Conservation (phyloP, 2,329 filamentous ascomycete species). For the Stagonosporopsis vannaccii region DNA sequence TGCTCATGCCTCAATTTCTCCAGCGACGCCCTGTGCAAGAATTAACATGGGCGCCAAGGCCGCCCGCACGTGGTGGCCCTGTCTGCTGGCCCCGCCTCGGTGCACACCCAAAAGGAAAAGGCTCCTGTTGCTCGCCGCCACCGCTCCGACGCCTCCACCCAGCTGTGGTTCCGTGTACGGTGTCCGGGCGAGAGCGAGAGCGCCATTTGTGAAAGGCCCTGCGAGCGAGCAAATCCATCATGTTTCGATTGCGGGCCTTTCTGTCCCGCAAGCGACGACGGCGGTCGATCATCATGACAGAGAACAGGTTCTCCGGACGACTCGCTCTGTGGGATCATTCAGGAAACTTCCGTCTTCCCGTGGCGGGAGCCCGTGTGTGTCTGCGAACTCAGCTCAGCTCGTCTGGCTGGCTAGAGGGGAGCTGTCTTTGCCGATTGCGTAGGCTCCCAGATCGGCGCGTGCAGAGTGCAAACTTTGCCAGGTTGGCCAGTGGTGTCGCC, state of each 20-base stretch:
- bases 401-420: not conserved
- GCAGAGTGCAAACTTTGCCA: slow-evolving; percentile 27
- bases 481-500: not conserved
- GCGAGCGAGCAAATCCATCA: slow-evolving; percentile 3
- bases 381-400: slow-evolving; percentile 8
- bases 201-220: slow-evolving; percentile 5
- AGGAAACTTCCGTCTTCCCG: slow-evolving; percentile 16
- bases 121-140: slow-evolving; percentile 12
- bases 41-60: slow-evolving; percentile 10
- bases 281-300: slow-evolving; percentile 23
- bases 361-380: slow-evolving; percentile 22
- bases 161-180: not conserved
- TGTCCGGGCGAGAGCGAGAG: slow-evolving; percentile 13
- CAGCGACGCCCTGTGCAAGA: slow-evolving; percentile 2
- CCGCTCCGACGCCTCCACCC: slow-evolving; percentile 12
- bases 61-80: slow-evolving; percentile 35
- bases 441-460: slow-evolving; percentile 6
- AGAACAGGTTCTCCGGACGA: slow-evolving; percentile 10
- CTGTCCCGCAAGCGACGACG: slow-evolving; percentile 5
- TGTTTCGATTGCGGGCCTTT: slow-evolving; percentile 10
- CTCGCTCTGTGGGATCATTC: slow-evolving; percentile 5
- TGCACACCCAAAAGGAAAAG: slow-evolving; percentile 5
- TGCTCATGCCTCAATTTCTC: slow-evolving; percentile 15
- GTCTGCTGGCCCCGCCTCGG: slow-evolving; percentile 18
- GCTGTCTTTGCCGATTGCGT: slow-evolving; percentile 1